A percentile compares a stretch with the other conserved stretches of the same genome.
Conservation (phyloP, 495 filamentous ascomycete species). For the Xylaria intraflava region DNA sequence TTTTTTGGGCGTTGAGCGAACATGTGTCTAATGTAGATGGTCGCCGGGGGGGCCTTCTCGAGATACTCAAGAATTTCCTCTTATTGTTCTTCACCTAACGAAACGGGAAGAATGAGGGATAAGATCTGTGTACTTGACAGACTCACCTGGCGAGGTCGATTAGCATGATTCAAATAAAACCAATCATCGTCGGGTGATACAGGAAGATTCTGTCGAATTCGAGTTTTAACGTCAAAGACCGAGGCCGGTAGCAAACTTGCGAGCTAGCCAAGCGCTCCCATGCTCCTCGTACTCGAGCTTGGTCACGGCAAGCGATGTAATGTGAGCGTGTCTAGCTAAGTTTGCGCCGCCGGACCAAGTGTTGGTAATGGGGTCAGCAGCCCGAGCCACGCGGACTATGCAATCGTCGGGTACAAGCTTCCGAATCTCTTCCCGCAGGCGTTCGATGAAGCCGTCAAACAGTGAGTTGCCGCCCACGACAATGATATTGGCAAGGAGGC, state of each 20-base stretch:
- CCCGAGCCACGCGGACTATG: slow-evolving; percentile 62
- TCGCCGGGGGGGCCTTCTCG: not conserved
- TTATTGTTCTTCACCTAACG: too few relatives aligned
- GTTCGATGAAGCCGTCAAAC: slow-evolving; percentile 73
- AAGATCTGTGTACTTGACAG: not conserved
- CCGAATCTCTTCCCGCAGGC: slow-evolving; percentile 72
- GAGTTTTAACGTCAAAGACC: slow-evolving; percentile 10
- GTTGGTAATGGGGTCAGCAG: slow-evolving; percentile 68
- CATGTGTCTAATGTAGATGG: not conserved
- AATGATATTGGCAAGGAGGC: slow-evolving; percentile 78
- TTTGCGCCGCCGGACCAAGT: slow-evolving; percentile 80
- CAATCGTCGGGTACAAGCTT: slow-evolving; percentile 71
- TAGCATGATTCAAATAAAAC: not conserved
- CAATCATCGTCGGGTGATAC: slow-evolving; percentile 11
- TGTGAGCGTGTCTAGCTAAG: slow-evolving; percentile 60
- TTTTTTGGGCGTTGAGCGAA: too few relatives aligned
- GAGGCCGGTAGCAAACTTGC: slow-evolving; percentile 53
- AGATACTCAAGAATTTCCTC: too few relatives aligned
- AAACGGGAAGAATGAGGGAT: not conserved
- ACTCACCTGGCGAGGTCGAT: not conserved
- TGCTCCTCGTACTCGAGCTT: slow-evolving; percentile 86
- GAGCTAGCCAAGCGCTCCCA: slow-evolving; percentile 69
- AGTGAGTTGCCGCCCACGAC: slow-evolving; percentile 81
- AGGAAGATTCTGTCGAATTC: slow-evolving; percentile 42
- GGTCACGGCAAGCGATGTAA: slow-evolving; percentile 63